Percentiles rank a stretch among this genome's conserved stretches.
phyloP scores from a whole-genome alignment of 345 rosid species.

The Pelargonium nanum region DNA sequence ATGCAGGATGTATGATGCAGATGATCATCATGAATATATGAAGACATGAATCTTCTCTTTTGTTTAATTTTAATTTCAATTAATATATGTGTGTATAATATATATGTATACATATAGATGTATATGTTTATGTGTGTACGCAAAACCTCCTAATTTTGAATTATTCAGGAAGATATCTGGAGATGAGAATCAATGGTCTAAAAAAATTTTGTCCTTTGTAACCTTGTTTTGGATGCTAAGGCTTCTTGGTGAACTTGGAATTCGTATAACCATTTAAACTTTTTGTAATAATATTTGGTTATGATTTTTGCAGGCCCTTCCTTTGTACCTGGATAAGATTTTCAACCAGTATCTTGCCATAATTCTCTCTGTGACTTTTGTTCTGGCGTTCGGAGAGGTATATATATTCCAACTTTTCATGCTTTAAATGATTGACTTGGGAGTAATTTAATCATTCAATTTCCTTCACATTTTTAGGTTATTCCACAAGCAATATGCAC shows the following conservation, averaged over 20 bases:
- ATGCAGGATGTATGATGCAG: no score
- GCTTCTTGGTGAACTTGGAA: not conserved
- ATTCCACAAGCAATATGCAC: conserved; percentile 96
- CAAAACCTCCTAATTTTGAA: no score
- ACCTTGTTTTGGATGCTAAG: not conserved
- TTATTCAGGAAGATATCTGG: not conserved
- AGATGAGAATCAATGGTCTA: not conserved
- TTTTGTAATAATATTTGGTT: not conserved
- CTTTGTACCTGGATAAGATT: conserved; percentile 81
- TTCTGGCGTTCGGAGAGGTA: conserved; percentile 88
- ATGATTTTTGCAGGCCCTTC: conserved; percentile 68
- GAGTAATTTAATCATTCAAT: not conserved
- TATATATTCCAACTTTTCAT: conserved; percentile 2
- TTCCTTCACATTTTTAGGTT: conserved; percentile 36
- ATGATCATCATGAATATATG: not conserved
- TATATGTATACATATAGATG: not conserved
- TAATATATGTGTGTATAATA: conserved; percentile 2
- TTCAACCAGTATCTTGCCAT: conserved; percentile 88
- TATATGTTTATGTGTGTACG: no score
- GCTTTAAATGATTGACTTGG: not conserved
- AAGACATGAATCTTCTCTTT: not conserved
- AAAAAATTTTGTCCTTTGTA: no score
- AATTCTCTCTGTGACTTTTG: conserved; percentile 82
- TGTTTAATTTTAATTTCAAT: not conserved
- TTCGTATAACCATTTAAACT: no score